Base-by-base conservation (phyloP, 257 asterid species). In the Rhazya stricta region DNA sequence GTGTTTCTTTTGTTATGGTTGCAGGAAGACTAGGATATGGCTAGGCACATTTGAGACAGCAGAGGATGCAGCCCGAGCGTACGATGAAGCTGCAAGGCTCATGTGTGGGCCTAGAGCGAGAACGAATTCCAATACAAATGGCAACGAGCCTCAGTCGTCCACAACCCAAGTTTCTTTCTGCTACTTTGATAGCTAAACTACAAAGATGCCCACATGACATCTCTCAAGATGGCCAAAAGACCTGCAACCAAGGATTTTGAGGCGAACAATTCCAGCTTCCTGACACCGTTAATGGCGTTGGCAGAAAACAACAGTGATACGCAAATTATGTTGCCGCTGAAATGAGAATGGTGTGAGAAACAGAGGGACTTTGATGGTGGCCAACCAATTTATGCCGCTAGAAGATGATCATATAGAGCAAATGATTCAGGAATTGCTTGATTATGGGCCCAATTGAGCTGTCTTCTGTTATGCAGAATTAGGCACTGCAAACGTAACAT, bases 11-110 rank as follows among this genome's bases (percentile, higher is more conserved):
- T 1, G 36, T 71, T 42, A 0, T 41, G 70, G 23, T 48, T 71
- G 69, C 78, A 91, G 97, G 81, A 91, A 91, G 81, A 89, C 91
- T 1, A 82, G 96, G 70, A 84, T 91, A 67, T 91, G 97, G 96
- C 76, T 91, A 37, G 97, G 97, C 18, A 91, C 97, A 34, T 91
- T 85, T 67, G 92, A 86, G 86, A 91, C 92, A 15, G 91, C 97
- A 57, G 96, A 91, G 75, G 94, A 83, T 53, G 97, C 97, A 4
- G 97, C 97, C 1, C 73, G 88, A 71, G 97, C 94, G 1, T 91
- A 91, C 9, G 97, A 91, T 56, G 97, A 88, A 82, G 97, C 97
- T 10, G 96, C 97, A 8, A 77, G 89, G 69, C 79, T 88, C 25
- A 85, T 91, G 89, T 86, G 95, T 27, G 97, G 93, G 2, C 85